Evolutionary conservation across 768 basidiomycete genomes (phyloP).

Genomic region (Suillus subaureus): DNA sequence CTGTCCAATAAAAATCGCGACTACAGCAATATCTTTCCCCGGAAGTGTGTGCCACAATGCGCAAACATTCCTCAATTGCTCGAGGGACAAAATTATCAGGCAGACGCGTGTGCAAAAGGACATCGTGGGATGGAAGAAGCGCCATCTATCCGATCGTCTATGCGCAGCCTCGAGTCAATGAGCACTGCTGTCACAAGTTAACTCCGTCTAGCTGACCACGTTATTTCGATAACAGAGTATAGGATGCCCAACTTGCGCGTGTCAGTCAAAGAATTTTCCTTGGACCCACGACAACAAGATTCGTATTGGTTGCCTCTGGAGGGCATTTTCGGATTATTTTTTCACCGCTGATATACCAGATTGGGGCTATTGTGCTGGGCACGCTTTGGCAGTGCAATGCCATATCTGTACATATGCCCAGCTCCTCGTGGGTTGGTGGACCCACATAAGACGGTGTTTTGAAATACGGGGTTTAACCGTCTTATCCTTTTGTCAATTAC

Average conservation of each 20-base stretch:
- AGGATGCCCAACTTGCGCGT: background rate
- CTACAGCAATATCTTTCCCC: background rate
- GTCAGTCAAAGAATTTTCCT: background rate
- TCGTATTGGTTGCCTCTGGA: background rate
- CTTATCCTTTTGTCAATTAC: background rate
- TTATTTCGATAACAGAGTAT: background rate
- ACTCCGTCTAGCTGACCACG: background rate
- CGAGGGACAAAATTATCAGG: background rate
- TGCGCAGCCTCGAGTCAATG: background rate
- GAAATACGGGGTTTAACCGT: background rate
- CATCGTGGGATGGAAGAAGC: background rate
- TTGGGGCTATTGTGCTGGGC: background rate
- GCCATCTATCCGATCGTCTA: background rate
- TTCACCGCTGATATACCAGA: background rate
- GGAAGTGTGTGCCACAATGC: background rate
- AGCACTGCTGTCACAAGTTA: background rate
- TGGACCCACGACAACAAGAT: background rate
- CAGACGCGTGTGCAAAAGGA: background rate
- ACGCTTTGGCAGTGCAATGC: background rate
- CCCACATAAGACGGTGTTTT: background rate
- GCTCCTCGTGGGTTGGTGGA: constrained; percentile 1
- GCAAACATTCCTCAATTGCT: background rate
- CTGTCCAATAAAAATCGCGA: background rate
- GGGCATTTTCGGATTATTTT: background rate
- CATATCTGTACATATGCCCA: background rate